Evolutionary conservation across 805 yeast genomes (phyloP), one percentile per base, ranked within the genome.

Genomic region (Sugiyamaella marilandica): DNA sequence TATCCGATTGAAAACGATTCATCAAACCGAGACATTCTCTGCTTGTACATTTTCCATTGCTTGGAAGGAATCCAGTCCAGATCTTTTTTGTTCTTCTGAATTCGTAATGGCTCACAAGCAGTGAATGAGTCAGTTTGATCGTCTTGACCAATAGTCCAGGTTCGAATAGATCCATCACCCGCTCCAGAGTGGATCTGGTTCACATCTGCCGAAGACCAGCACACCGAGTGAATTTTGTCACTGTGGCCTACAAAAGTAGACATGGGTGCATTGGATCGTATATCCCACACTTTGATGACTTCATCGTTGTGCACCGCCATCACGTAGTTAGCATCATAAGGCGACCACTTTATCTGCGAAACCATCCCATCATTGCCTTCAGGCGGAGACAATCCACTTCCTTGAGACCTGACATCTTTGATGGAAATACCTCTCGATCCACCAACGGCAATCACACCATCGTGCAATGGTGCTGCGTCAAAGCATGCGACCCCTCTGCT

Each of bases 261-360:
- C 50, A 80, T 70, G 1, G 83, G 81, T 14, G 74, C 76, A 37
- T 72, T 68, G 37, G 80, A 74, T 57, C 95, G 74, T 44, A 85
- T 79, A 68, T 87, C 95, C 95, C 95, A 87, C 32, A 87, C 70
- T 58, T 82, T 72, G 41, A 83, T 77, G 2, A 78, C 67, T 2
- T 79, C 80, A 57, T 80, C 80, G 34, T 71, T 66, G 58, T 82
- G 85, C 5, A 83, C 80, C 1, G 89, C 79, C 2, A 90, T 88
- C 24, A 87, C 71, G 18, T 80, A 69, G 60, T 83, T 77, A 31
- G 82, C 77, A 65, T 85, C 77, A 14, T 69, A 62, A 1, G 83
- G 78, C 47, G 84, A 78, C 95, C 94, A 87, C 59, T 75, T 76
- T 46, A 83, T 78, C 16, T 70, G 52, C 47, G 74, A 73, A 0